Percentiles rank a stretch among this genome's conserved stretches.
Conservation (phyloP, 306 rosid genomes). For the Cucumis hystrix region DNA sequence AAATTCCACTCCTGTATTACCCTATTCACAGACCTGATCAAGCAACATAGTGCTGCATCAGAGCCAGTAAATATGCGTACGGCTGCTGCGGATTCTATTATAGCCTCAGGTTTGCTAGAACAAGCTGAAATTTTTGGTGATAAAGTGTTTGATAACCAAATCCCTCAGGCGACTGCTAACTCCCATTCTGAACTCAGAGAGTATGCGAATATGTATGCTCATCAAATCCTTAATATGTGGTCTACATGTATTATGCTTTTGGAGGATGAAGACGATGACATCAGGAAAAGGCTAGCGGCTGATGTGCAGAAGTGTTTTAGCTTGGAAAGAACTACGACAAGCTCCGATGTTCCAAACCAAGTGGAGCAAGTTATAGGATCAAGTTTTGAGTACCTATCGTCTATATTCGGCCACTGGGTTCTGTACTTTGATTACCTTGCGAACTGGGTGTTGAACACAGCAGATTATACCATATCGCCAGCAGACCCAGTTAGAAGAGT, state of each 20-base stretch:
- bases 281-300: conserved; percentile 47
- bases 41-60: conserved; percentile 50
- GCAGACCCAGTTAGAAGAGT: conserved; percentile 82
- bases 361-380: conserved; percentile 75
- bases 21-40: conserved; percentile 38
- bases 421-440: conserved; percentile 55
- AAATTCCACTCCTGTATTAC: conserved; percentile 34
- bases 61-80: conserved; percentile 63
- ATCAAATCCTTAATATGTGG: conserved; percentile 59
- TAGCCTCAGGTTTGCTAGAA: conserved; percentile 83
- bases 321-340: conserved; percentile 23
- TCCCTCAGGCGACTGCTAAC: conserved; percentile 20
- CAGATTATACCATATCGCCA: conserved; percentile 23
- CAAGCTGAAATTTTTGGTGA: conserved; percentile 49
- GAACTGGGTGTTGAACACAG: conserved; percentile 38
- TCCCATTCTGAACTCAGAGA: conserved; percentile 28
- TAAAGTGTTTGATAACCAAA: conserved; percentile 18
- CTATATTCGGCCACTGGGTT: conserved; percentile 74
- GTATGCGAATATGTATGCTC: conserved; percentile 51
- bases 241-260: conserved; percentile 71
- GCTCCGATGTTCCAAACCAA: conserved; percentile 47
- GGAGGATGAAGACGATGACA: conserved; percentile 84
- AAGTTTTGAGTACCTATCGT: conserved; percentile 72
- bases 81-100: conserved; percentile 65
- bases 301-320: conserved; percentile 64